These are phyloP conservation scores for Castanea mollissima DNA, from an alignment of 306 rosid genomes.

Conservation along the genomic window DNA sequence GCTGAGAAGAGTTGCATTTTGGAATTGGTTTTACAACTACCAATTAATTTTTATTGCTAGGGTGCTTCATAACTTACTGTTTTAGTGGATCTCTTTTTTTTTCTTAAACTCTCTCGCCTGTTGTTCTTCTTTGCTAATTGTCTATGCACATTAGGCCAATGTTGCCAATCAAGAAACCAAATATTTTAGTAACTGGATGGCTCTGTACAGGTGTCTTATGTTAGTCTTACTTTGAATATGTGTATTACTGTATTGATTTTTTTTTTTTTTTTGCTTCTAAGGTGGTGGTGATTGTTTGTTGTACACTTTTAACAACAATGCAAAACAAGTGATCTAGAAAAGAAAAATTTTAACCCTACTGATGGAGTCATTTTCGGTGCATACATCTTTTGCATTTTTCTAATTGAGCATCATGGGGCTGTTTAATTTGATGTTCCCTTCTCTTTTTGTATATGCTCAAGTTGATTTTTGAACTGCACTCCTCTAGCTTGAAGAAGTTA, in stretches of 20 bases:
- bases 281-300: constrained; percentile 31
- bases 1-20: constrained; percentile 43
- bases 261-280: constrained; percentile 11
- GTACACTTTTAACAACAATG: constrained; percentile 28
- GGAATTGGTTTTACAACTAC: constrained; percentile 38
- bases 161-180: constrained; percentile 53
- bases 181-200: constrained; percentile 50
- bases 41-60: constrained; percentile 37
- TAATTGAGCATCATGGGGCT: too few species aligned
- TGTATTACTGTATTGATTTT: constrained; percentile 26
- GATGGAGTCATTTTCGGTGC: constrained; percentile 1
- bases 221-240: constrained; percentile 27
- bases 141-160: constrained; percentile 62
- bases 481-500: not conserved
- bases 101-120: constrained; percentile 11
- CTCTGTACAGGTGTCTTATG: constrained; percentile 49
- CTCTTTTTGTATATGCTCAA: not conserved
- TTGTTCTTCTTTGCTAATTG: constrained; percentile 59
- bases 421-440: too few species aligned
- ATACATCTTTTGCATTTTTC: not conserved
- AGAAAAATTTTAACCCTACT: constrained; percentile 1
- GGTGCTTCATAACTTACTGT: constrained; percentile 60
- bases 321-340: not conserved
- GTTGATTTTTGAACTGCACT: not conserved
- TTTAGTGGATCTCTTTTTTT: constrained; percentile 37